Percentiles rank a stretch among this genome's conserved stretches.
Conservation (phyloP, 1,139 yeast species). For the Yamadazyma pseudoaaseri region DNA sequence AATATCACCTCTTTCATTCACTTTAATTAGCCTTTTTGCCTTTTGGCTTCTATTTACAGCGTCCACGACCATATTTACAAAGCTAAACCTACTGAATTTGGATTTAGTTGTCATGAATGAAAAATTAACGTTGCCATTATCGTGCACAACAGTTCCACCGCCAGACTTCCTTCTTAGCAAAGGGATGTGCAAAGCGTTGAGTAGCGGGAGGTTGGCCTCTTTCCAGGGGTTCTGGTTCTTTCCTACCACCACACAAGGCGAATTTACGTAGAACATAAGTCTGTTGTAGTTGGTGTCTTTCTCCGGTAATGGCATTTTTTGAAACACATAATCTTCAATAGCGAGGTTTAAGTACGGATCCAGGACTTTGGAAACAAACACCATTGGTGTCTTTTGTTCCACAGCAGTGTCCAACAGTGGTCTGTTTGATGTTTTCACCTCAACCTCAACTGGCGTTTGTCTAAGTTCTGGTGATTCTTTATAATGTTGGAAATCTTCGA, state of each 20-base stretch:
- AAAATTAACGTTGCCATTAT: conserved; percentile 85
- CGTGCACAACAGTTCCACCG: conserved; percentile 98
- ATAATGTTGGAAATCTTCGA: conserved; percentile 42
- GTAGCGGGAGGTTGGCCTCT: conserved; percentile 68
- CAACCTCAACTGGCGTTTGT: neutral
- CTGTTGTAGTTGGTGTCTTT: conserved; percentile 37
- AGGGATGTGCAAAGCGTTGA: conserved; percentile 58
- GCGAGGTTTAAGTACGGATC: conserved; percentile 81
- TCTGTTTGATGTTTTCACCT: neutral
- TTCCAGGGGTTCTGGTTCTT: conserved; percentile 95
- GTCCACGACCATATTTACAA: conserved; percentile 52
- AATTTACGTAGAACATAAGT: conserved; percentile 70
- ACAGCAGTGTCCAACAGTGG: conserved; percentile 15
- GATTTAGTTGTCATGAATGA: conserved; percentile 73
- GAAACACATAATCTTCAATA: conserved; percentile 75
- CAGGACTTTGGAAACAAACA: conserved; percentile 46
- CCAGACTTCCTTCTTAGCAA: conserved; percentile 81
- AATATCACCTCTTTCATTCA: conserved; percentile 80
- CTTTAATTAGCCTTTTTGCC: conserved; percentile 24
- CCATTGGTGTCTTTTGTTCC: conserved; percentile 22
- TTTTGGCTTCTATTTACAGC: conserved; percentile 41
- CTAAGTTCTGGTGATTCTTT: conserved; percentile 27
- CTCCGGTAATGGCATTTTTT: conserved; percentile 52
- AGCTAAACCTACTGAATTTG: conserved; percentile 62
- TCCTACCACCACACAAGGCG: conserved; percentile 90